Evolutionary conservation across 192 early-diverging fungal species (phyloP).

Genomic region (Chytriomyces sp.): DNA sequence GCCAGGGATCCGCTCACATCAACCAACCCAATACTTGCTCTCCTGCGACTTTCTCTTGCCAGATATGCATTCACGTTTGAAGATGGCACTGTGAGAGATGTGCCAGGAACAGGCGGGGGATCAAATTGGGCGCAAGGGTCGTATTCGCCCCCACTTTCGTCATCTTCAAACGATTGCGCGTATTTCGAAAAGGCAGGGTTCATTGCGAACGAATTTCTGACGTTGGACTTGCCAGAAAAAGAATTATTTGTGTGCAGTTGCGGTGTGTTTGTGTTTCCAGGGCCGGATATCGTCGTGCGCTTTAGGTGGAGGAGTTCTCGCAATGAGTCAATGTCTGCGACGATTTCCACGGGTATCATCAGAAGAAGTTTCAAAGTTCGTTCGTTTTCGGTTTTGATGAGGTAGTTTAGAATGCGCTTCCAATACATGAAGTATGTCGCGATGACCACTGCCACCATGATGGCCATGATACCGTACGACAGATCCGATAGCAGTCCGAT

Average conservation of each 20-base stretch:
- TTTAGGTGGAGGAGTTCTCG: slow-evolving; percentile 39
- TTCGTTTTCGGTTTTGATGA: slow-evolving; percentile 40
- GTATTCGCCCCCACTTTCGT: neutral
- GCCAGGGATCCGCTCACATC: too few species aligned
- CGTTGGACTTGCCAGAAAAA: neutral
- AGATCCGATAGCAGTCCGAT: neutral
- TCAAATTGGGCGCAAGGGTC: neutral
- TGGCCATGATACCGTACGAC: slow-evolving; percentile 13
- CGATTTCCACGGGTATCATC: slow-evolving; percentile 42
- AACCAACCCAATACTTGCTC: neutral
- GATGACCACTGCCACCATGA: slow-evolving; percentile 17
- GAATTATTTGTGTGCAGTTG: too few species aligned
- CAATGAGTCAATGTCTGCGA: slow-evolving; percentile 38
- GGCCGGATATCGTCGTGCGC: slow-evolving; percentile 8
- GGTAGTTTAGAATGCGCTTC: slow-evolving; percentile 32
- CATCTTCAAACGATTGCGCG: neutral
- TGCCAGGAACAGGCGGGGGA: neutral
- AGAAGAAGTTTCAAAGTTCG: slow-evolving; percentile 35
- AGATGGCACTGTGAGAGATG: neutral
- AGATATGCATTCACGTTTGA: neutral
- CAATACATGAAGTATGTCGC: slow-evolving; percentile 36
- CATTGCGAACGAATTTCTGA: neutral
- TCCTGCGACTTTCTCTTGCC: slow-evolving; percentile 2
- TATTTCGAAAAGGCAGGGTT: neutral
- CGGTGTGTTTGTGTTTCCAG: neutral